phyloP scores from a whole-genome alignment of 371 early-diverging fungal species.

The Cokeromyces recurvatus region DNA sequence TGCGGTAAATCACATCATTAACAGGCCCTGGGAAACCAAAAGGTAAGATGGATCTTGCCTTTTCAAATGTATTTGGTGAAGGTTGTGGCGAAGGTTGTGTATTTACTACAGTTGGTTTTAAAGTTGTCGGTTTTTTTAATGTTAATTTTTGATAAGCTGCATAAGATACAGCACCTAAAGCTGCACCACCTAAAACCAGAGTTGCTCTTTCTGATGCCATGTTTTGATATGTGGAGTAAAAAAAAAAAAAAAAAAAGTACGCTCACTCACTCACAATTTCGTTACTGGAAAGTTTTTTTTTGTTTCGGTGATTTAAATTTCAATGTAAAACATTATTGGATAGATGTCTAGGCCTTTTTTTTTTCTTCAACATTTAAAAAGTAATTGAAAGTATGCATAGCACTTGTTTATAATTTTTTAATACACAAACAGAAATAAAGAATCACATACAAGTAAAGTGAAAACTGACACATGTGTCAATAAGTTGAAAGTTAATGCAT shows the following conservation, averaged over 20 bases:
- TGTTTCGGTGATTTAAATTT: neutral
- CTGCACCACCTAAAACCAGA: slow-evolving; percentile 46
- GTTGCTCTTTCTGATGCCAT: slow-evolving; percentile 37
- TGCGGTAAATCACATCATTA: slow-evolving; percentile 52
- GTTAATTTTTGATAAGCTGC: slow-evolving; percentile 40
- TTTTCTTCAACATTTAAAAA: no score
- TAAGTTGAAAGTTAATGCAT: no score
- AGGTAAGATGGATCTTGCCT: slow-evolving; percentile 42
- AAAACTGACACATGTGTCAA: no score
- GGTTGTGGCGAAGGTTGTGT: slow-evolving; percentile 1
- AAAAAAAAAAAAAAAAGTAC: no score
- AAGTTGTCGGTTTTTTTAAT: slow-evolving; percentile 22
- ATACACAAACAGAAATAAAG: no score
- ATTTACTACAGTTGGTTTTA: neutral
- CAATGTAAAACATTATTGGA: no score
- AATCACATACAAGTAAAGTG: no score
- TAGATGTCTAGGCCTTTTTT: no score
- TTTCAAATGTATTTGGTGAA: slow-evolving; percentile 22
- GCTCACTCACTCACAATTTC: no score
- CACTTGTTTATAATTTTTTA: no score
- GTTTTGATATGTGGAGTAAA: no score
- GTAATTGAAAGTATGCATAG: no score
- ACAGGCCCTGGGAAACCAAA: slow-evolving; percentile 57
- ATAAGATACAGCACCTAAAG: slow-evolving; percentile 37
- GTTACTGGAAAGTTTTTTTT: neutral